Percentiles rank a stretch among this genome's conserved stretches.
Conservation (phyloP, 2,329 filamentous ascomycete genomes). For the Aspergillus intermedius region DNA sequence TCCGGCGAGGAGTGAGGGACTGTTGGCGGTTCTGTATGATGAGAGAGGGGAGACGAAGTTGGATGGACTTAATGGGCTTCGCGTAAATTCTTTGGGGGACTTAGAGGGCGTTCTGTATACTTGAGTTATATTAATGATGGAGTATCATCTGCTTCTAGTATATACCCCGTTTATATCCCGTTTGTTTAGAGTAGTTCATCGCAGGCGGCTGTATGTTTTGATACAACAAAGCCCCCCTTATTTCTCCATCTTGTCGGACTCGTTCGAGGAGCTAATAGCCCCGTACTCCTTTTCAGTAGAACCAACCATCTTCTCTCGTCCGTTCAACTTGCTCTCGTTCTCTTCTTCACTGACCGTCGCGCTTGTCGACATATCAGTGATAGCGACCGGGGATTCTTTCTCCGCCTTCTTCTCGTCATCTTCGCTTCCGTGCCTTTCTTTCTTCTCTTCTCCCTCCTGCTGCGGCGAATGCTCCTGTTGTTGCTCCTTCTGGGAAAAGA, state of each 20-base stretch:
- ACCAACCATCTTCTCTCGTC: neutral
- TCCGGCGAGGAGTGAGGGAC: slow-evolving; percentile 16
- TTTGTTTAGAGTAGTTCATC: too few relatives aligned
- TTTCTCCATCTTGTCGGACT: neutral
- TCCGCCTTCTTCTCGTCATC: neutral
- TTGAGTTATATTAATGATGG: neutral
- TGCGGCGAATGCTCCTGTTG: neutral
- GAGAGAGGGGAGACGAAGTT: slow-evolving; percentile 3
- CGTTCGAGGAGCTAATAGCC: neutral
- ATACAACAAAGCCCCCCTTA: too few relatives aligned
- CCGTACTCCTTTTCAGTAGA: neutral
- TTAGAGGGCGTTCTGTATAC: neutral
- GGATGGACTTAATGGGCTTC: neutral
- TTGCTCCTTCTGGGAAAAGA: neutral
- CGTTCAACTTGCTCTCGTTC: neutral
- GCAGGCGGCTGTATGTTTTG: too few relatives aligned
- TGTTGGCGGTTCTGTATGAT: slow-evolving; percentile 19
- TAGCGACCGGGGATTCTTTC: neutral
- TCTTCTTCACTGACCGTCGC: neutral
- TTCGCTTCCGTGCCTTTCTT: neutral
- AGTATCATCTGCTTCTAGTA: neutral
- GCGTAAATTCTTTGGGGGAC: neutral
- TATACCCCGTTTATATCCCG: too few relatives aligned
- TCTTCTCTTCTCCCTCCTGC: neutral
- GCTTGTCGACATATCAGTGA: neutral